Evolutionary conservation across 208 protist species (phyloP).

Genomic region (Leishmania gerbilli): DNA sequence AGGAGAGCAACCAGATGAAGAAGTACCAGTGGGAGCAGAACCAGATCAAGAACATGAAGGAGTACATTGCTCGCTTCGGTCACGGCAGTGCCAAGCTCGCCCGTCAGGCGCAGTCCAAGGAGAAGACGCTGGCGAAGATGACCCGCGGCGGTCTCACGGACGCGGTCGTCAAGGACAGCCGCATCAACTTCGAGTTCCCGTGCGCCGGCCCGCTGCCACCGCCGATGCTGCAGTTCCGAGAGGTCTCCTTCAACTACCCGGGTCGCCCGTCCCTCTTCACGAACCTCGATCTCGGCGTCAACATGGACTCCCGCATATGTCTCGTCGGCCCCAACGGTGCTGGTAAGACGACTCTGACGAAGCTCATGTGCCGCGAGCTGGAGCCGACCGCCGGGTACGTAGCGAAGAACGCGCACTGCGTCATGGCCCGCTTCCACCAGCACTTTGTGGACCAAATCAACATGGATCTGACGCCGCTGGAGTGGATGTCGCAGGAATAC

Average conservation of each 20-base stretch:
- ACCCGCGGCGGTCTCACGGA: constrained; percentile 95
- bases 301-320: constrained; percentile 96
- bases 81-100: constrained; percentile 95
- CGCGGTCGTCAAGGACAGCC: constrained; percentile 75
- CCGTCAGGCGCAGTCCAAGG: constrained; percentile 94
- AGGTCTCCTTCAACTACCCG: constrained; percentile 92
- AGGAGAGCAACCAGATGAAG: constrained; percentile 97
- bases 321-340: constrained; percentile 97
- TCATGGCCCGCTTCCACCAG: constrained; percentile 96
- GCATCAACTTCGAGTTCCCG: constrained; percentile 87
- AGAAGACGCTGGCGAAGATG: constrained; percentile 96
- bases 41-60: constrained; percentile 97
- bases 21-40: constrained; percentile 96
- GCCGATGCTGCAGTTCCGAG: constrained; percentile 95
- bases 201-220: constrained; percentile 82
- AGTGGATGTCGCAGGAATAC: constrained; percentile 96
- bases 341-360: constrained; percentile 97
- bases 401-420: constrained; percentile 92
- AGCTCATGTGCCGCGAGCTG: constrained; percentile 94
- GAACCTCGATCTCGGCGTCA: constrained; percentile 94
- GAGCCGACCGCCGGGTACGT: constrained; percentile 90
- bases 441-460: constrained; percentile 97
- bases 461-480: constrained; percentile 90
- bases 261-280: constrained; percentile 89
- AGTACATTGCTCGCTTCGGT: constrained; percentile 97